Conservation (phyloP, 2,329 filamentous ascomycete genomes). For the Calonectria crousiana region DNA sequence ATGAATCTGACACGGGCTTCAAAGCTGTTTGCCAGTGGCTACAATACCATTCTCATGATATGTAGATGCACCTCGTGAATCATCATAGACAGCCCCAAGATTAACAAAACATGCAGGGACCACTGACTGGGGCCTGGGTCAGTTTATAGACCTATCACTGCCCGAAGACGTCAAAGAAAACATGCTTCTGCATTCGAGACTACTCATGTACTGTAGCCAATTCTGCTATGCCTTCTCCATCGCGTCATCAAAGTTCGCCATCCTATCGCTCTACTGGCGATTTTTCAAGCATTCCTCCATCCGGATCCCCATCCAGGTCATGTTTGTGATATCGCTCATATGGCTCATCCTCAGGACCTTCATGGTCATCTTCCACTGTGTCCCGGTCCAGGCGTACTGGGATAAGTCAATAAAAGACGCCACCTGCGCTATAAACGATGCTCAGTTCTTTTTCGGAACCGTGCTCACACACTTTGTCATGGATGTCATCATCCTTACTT, state of each 20-base stretch:
- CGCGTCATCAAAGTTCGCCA: constrained; percentile 43
- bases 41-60: constrained; percentile 32
- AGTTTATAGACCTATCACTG: constrained; percentile 28
- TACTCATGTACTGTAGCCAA: constrained; percentile 32
- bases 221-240: constrained; percentile 44
- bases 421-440: constrained; percentile 45
- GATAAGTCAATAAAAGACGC: constrained; percentile 39
- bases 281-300: constrained; percentile 44
- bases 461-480: constrained; percentile 46
- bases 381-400: constrained; percentile 50
- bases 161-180: neutral
- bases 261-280: constrained; percentile 47
- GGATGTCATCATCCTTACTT: constrained; percentile 45
- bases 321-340: constrained; percentile 33
- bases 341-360: constrained; percentile 48
- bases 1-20: neutral
- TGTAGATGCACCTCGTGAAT: constrained; percentile 25
- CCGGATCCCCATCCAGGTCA: constrained; percentile 39
- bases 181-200: constrained; percentile 23
- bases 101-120: constrained; percentile 24
- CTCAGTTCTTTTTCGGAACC: constrained; percentile 49
- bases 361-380: constrained; percentile 49
- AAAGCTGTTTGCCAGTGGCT: constrained; percentile 34
- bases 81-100: too few relatives aligned
- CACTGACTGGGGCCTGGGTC: constrained; percentile 30